These are phyloP conservation scores for Leptomonas seymouri DNA, from an alignment of 208 protist species.

Conservation along the genomic window DNA sequence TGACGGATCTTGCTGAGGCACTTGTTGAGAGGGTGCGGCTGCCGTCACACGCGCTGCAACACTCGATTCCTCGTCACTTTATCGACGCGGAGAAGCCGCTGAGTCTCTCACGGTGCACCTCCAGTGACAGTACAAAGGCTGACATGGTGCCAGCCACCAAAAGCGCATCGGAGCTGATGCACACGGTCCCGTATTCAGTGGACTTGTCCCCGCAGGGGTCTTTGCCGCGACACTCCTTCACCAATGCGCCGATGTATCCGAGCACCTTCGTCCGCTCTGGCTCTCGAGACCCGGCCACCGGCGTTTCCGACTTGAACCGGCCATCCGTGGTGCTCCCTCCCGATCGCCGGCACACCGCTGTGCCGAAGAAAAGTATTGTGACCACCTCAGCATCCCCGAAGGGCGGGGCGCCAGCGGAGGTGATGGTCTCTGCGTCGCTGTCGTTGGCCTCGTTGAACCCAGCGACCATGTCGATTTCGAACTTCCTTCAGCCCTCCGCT, in stretches of 20 bases:
- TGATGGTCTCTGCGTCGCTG: constrained; percentile 3
- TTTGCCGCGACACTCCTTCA: not conserved
- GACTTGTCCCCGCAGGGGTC: not conserved
- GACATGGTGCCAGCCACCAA: not conserved
- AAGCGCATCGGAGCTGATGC: not conserved
- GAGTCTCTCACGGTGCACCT: not conserved
- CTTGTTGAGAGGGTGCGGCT: constrained; percentile 17
- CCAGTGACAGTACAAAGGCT: not conserved
- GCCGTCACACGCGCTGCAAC: constrained; percentile 20
- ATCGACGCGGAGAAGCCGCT: not conserved
- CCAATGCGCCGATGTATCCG: not conserved
- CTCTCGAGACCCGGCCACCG: not conserved
- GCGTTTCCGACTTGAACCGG: not conserved
- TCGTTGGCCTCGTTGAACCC: constrained; percentile 1
- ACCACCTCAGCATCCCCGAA: not conserved
- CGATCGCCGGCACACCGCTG: constrained; percentile 25
- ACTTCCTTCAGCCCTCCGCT: not conserved
- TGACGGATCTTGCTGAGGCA: constrained; percentile 34
- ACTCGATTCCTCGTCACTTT: constrained; percentile 20
- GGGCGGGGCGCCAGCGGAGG: not conserved
- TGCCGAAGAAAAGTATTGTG: constrained; percentile 11
- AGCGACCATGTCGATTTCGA: not conserved
- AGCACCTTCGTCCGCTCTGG: not conserved
- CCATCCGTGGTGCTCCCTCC: constrained; percentile 9
- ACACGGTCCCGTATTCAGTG: not conserved